A percentile compares a stretch with the other conserved stretches of the same genome.
phyloP scores from a whole-genome alignment of 2,329 filamentous ascomycete species.

The Akanthomyces muscarius region DNA sequence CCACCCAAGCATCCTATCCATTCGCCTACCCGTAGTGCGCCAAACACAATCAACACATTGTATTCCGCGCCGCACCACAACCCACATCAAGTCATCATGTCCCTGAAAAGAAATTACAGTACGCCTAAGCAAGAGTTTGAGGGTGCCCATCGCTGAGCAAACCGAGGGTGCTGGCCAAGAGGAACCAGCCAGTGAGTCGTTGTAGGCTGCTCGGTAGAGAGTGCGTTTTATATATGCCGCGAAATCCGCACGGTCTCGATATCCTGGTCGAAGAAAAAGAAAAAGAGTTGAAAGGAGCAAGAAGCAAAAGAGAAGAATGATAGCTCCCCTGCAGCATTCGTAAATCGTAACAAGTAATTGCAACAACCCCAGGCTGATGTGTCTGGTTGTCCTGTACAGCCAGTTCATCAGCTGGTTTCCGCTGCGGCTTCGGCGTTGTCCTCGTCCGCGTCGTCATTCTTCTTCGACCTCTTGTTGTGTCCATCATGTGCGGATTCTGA shows the following conservation, averaged over 20 bases:
- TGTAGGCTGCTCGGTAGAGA: neutral
- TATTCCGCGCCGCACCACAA: neutral
- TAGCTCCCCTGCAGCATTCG: conserved; percentile 5
- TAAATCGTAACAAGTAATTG: conserved; percentile 15
- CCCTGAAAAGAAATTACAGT: neutral
- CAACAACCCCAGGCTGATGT: neutral
- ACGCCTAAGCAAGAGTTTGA: conserved; percentile 1
- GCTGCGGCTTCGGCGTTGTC: conserved; percentile 31
- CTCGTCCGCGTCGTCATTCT: conserved; percentile 43
- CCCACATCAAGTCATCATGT: neutral
- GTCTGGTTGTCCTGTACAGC: conserved; percentile 6
- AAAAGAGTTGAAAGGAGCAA: neutral
- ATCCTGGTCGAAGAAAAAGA: neutral
- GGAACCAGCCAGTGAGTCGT: neutral
- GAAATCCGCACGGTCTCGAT: neutral
- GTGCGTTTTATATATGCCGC: neutral
- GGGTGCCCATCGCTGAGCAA: neutral
- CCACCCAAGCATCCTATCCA: neutral
- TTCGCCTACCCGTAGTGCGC: neutral
- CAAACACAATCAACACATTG: neutral
- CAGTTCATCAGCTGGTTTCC: conserved; percentile 36
- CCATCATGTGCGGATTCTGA: conserved; percentile 46
- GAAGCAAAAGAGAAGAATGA: neutral
- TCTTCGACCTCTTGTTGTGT: conserved; percentile 55
- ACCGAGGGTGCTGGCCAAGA: neutral